These are phyloP conservation scores for Chamaecyparis obtusa DNA, from an alignment of 75 land plant species.

Conservation along the genomic window DNA sequence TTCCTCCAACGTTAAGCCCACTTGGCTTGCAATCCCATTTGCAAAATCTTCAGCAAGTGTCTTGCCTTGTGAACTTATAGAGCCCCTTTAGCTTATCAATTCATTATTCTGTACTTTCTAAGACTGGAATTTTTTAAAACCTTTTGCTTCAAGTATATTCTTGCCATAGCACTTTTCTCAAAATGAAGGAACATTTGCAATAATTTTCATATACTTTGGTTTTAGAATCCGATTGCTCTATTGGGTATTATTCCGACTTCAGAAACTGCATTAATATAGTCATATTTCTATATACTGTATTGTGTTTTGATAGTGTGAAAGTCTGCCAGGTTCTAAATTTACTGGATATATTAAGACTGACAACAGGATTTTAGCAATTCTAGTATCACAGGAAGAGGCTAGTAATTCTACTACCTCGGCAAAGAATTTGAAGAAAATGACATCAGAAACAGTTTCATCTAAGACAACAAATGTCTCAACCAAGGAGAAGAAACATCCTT, in stretches of 20 bases:
- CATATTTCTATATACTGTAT: background rate
- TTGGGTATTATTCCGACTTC: background rate
- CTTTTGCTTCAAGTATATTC: background rate
- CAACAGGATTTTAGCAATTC: background rate
- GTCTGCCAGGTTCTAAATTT: background rate
- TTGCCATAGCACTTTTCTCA: background rate
- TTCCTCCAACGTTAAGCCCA: too few species aligned
- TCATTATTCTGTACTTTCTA: background rate
- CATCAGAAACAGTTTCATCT: constrained; percentile 1
- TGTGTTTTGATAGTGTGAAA: background rate
- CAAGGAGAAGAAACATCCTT: constrained; percentile 6
- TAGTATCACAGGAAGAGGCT: background rate
- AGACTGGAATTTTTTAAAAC: background rate
- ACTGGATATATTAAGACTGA: background rate
- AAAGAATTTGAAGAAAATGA: constrained; percentile 2
- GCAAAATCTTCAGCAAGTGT: too few species aligned
- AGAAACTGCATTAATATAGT: background rate
- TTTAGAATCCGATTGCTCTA: background rate
- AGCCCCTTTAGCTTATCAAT: too few species aligned
- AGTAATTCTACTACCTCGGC: background rate
- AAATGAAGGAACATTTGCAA: background rate
- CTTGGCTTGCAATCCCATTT: too few species aligned
- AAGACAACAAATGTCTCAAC: background rate
- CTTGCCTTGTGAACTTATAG: too few species aligned
- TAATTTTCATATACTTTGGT: background rate